Base-by-base conservation (phyloP, 78 protist genomes). In the Bigelowiella natans region DNA sequence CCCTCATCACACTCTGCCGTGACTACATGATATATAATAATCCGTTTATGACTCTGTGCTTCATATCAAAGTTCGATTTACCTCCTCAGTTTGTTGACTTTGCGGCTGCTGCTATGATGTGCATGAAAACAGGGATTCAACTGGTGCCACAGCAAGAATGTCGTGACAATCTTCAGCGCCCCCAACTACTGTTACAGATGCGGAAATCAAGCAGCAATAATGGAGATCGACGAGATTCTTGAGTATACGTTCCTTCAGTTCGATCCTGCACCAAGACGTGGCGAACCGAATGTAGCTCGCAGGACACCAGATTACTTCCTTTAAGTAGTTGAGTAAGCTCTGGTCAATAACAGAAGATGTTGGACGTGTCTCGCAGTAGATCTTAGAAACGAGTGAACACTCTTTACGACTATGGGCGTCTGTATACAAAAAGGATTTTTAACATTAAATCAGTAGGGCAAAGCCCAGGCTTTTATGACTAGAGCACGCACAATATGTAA, bases 161-260 rank as follows among this genome's bases (percentile, higher is more conserved):
- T 96, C 2, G 95, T 96, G 86, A 98, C 98, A 26, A 95, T 99
- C 83, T 99, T 99, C 92, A 89, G 95, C 0, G 99, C 99, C 2
- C 99, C 99, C 0, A 98, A 99, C 95, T 99, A 99, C 94, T 98
- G 99, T 85, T 96, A 97, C 73, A 51, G 73, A 34, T 98, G 99
- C 91, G 99, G 98, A 36, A 96, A 95, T 90, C 93, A 91, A 87
- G 98, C 94, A 2, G 90, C 95, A 40, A 89, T 95, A 82, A 94
- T 94, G 92, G 94, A 95, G 37, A 30, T 94, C 40, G 92, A 83
- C 89, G 96, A 94, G 39, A 11, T 86, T 2, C 86, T 94, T 28
- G 29, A 89, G 29, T 87, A 88, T 40, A 90, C 89, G 40, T 92
- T 94, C 96, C 39, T 96, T 1, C 99, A 97, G 82, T 98, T 96